These are phyloP conservation scores for Blastobotrys chiropterorum DNA, from an alignment of 805 yeast species.

Conservation along the genomic window DNA sequence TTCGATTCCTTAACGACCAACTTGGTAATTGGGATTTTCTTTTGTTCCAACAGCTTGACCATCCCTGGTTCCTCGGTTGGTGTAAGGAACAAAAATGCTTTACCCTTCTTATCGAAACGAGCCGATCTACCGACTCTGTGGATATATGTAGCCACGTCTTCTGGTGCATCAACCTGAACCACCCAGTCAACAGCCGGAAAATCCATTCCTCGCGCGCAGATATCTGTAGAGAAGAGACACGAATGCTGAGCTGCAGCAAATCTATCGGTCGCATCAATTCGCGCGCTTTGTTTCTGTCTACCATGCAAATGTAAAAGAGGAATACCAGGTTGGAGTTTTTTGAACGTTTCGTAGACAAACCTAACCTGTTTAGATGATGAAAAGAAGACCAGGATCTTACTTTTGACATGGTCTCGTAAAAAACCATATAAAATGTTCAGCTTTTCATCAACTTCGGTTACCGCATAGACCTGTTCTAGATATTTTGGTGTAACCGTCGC, in stretches of 20 bases:
- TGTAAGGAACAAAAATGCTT: constrained; percentile 72
- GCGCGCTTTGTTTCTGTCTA: constrained; percentile 81
- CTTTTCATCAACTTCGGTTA: constrained; percentile 69
- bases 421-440: constrained; percentile 82
- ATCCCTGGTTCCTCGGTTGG: constrained; percentile 80
- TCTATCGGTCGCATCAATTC: constrained; percentile 74
- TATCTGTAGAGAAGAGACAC: constrained; percentile 83
- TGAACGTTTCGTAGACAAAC: constrained; percentile 77
- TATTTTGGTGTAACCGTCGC: constrained; percentile 65
- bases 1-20: constrained; percentile 71
- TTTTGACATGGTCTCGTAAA: constrained; percentile 72
- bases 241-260: constrained; percentile 74
- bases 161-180: constrained; percentile 88
- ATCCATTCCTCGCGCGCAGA: constrained; percentile 87
- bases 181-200: constrained; percentile 95
- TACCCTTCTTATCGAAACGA: constrained; percentile 77
- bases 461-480: constrained; percentile 76
- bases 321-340: constrained; percentile 88
- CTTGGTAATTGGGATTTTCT: constrained; percentile 63
- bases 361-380: constrained; percentile 90
- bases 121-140: constrained; percentile 91
- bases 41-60: constrained; percentile 52
- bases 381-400: constrained; percentile 74
- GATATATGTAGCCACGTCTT: constrained; percentile 80
- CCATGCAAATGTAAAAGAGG: constrained; percentile 82